These are phyloP conservation scores for Aspergillus sclerotioniger DNA, from an alignment of 495 filamentous ascomycete genomes.

Conservation along the genomic window DNA sequence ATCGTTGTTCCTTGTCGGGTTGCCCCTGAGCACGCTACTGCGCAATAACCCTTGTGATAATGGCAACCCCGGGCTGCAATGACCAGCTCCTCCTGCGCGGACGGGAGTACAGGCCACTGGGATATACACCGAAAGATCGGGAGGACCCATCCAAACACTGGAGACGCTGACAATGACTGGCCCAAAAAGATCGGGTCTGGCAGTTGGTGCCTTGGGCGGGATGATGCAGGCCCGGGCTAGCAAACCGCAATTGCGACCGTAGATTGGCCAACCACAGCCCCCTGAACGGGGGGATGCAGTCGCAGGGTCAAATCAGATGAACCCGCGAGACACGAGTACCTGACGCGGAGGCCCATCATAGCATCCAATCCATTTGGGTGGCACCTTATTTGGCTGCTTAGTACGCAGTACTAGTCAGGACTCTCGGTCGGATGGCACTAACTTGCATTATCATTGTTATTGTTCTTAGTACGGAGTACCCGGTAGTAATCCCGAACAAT, in stretches of 20 bases:
- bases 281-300: slow-evolving; percentile 14
- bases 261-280: slow-evolving; percentile 27
- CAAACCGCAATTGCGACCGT: slow-evolving; percentile 14
- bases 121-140: slow-evolving; percentile 24
- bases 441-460: too few species aligned
- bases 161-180: slow-evolving; percentile 15
- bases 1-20: too few species aligned
- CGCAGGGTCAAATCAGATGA: slow-evolving; percentile 17
- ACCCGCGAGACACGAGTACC: slow-evolving; percentile 10
- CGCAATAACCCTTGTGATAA: slow-evolving; percentile 1
- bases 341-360: slow-evolving; percentile 18
- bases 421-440: too few species aligned
- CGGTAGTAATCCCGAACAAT: too few species aligned
- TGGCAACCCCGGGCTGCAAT: neutral
- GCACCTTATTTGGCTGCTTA: slow-evolving; percentile 1
- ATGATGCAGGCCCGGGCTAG: slow-evolving; percentile 31
- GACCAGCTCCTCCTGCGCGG: neutral
- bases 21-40: neutral
- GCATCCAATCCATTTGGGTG: too few species aligned
- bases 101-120: slow-evolving; percentile 3
- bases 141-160: slow-evolving; percentile 12
- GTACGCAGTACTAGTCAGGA: neutral
- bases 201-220: slow-evolving; percentile 33
- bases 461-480: too few species aligned
- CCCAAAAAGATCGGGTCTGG: slow-evolving; percentile 28